phyloP scores from a whole-genome alignment of 306 rosid genomes.

The Trifolium pratense region DNA sequence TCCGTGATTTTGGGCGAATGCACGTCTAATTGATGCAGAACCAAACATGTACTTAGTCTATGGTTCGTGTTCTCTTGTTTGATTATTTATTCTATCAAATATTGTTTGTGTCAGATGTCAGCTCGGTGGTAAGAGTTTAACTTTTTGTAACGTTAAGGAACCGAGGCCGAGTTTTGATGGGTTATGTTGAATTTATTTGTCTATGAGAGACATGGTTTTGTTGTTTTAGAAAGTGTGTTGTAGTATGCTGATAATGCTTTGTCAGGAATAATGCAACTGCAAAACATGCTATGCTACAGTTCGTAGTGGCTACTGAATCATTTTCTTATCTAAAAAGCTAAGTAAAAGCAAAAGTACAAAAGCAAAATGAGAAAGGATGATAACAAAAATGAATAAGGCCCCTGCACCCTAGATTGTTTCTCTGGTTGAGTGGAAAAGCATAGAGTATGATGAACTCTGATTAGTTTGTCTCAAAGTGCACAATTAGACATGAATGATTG shows the following conservation, averaged over 20 bases:
- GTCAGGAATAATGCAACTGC: neutral
- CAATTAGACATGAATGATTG: constrained; percentile 4
- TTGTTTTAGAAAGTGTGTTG: neutral
- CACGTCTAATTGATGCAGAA: too few species aligned
- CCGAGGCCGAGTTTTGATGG: neutral
- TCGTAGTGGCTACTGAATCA: neutral
- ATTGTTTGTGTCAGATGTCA: too few species aligned
- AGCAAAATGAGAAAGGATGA: neutral
- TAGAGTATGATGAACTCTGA: neutral
- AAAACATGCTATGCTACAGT: neutral
- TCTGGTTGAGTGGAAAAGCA: neutral
- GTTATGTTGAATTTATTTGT: neutral
- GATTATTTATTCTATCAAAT: too few species aligned
- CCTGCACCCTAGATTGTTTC: neutral
- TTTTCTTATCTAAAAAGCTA: neutral
- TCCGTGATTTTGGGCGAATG: too few species aligned
- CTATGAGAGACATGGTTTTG: neutral
- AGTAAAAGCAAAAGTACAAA: constrained; percentile 1
- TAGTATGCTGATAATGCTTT: neutral
- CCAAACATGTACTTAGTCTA: neutral
- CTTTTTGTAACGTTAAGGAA: too few species aligned
- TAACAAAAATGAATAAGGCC: neutral
- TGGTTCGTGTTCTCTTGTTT: constrained; percentile 4
- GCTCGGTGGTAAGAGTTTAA: too few species aligned
- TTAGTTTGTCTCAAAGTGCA: neutral